Percentiles rank a stretch among this genome's conserved stretches.
Conservation (phyloP, 2,329 filamentous ascomycete genomes). For the Botryotinia calthae region DNA sequence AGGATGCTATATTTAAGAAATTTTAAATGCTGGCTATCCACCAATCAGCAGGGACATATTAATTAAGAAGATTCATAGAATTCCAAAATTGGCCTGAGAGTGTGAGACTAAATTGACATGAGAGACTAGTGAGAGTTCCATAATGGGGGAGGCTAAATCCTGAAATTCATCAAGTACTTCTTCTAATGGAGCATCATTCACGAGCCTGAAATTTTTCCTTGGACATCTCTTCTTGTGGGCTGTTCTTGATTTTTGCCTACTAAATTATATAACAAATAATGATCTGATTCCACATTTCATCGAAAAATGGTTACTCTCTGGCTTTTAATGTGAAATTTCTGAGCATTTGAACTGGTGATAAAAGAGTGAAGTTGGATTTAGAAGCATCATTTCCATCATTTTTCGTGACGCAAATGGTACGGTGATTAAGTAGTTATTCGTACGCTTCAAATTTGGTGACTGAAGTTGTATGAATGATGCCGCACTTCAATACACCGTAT, state of each 20-base stretch:
- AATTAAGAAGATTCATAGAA: neutral
- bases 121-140: neutral
- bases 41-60: neutral
- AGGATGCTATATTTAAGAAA: neutral
- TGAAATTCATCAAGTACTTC: neutral
- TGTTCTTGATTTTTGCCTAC: fast-evolving
- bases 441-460: neutral
- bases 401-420: neutral
- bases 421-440: neutral
- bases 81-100: neutral
- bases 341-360: neutral
- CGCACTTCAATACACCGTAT: neutral
- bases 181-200: neutral
- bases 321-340: neutral
- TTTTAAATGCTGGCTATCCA: neutral
- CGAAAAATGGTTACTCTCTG: neutral
- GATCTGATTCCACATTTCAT: neutral
- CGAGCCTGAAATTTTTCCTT: neutral
- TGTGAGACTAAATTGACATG: neutral
- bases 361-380: neutral
- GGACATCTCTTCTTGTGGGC: neutral
- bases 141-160: neutral
- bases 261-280: neutral
- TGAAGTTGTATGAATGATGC: neutral
- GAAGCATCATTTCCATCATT: neutral